phyloP scores from a whole-genome alignment of 192 early-diverging fungal genomes.

The Backusella parvicylindrica region DNA sequence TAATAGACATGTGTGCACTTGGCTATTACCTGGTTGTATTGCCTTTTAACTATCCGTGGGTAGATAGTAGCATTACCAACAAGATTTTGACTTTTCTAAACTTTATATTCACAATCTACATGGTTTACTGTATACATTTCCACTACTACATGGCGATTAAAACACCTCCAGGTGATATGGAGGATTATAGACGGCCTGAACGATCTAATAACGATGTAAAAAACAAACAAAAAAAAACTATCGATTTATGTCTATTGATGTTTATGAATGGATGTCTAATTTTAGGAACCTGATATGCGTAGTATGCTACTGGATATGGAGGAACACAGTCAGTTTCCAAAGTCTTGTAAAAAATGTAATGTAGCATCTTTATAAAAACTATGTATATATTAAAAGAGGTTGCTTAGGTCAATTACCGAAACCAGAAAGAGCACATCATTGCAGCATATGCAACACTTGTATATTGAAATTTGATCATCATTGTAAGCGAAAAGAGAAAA shows the following conservation, averaged over 20 bases:
- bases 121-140: slow-evolving; percentile 50
- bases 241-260: too few relatives aligned
- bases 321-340: slow-evolving; percentile 37
- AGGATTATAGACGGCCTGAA: background rate
- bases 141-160: slow-evolving; percentile 56
- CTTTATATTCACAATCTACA: slow-evolving; percentile 39
- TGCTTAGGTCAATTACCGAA: slow-evolving; percentile 58
- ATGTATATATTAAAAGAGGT: background rate
- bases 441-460: slow-evolving; percentile 69
- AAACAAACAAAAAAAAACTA: background rate
- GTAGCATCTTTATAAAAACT: background rate
- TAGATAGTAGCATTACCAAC: slow-evolving; percentile 15
- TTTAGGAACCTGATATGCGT: slow-evolving; percentile 36
- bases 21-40: slow-evolving; percentile 45
- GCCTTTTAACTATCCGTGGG: slow-evolving; percentile 45
- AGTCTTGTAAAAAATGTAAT: slow-evolving; percentile 39
- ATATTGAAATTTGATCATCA: slow-evolving; percentile 79
- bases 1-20: slow-evolving; percentile 41
- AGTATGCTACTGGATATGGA: slow-evolving; percentile 45
- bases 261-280: background rate
- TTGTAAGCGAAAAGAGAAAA: slow-evolving; percentile 19
- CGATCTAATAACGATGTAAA: background rate
- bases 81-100: slow-evolving; percentile 37
- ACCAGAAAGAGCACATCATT: slow-evolving; percentile 79
- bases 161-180: slow-evolving; percentile 44